Evolutionary conservation across 2,329 filamentous ascomycete species (phyloP), one percentile per base, ranked within the genome.

Genomic region (Colletotrichum camelliae): DNA sequence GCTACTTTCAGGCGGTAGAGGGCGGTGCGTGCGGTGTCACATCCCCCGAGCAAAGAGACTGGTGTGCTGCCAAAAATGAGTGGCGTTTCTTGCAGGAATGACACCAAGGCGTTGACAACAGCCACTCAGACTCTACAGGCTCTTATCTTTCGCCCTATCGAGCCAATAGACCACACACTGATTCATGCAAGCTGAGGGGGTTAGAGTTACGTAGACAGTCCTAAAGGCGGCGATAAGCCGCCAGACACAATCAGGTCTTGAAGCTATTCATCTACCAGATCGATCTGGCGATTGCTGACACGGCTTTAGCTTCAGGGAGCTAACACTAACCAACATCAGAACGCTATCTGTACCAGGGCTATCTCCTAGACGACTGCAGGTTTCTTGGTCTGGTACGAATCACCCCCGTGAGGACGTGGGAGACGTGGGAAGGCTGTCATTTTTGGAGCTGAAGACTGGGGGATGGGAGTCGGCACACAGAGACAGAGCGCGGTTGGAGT

Each of bases 81-180:
- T 76, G 71, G 74, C 71, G 60, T 67, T 21, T 58, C 21, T 27
- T 37, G 9, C 31, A 58, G 43, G 35, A 73, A 67, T 37, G 70
- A 73, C 57, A 66, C 70, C 18, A 31, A 33, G 35, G n/a, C 62
- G 62, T 62, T 73, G n/a, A 43, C n/a, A 39, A 64, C 43, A 64
- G 48, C 62, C 64, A 69, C 70, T 52, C 55, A 61, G 52, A 18
- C 39, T 29, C 29, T 27, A 39, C n/a, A 9, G 24, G 55, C 31
- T 66, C 66, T 75, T 70, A 75, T 75, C 74, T 75, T 52, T 21
- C 29, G 33, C 24, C 7, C 16, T n/a, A 61, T 48, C 62, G 24
- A 61, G 21, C 72, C 72, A 75, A 72, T 75, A n/a, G 55, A 16
- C 39, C 39, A 48, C 15, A 29, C 9, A n/a, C 15, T 21, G 35